Base-by-base conservation (phyloP, 805 yeast species). In the Teunomyces kruisii region DNA sequence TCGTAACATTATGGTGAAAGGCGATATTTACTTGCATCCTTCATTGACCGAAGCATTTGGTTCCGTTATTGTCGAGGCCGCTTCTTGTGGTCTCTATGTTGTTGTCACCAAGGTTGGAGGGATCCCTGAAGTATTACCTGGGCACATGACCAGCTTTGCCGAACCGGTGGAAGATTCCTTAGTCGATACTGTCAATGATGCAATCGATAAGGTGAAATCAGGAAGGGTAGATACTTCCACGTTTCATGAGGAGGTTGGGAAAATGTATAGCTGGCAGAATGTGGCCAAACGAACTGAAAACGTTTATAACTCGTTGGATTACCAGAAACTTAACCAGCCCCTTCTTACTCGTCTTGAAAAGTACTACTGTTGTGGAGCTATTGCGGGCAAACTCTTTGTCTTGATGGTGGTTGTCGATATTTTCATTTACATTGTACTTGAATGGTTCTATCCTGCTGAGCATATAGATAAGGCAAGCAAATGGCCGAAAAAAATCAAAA, bases 71-170 rank as follows among this genome's bases (percentile, higher is more conserved):
- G 96, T 94, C 0, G 99, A 94, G 61, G 99, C 99, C 0, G 99
- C 97, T 0, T 86, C 96, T 1, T 94, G 98, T 70, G 97, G 97
- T 0, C 64, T 94, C 30, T 74, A 88, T 14, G 96, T 94, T 2
- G 99, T 94, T 0, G 90, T 97, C 0, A 94, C 99, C 0, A 81
- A 83, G 46, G 99, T 94, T 0, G 99, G 99, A 9, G 99, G 99
- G 4, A 91, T 94, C 32, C 97, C 97, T 0, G 99, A 94, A 59
- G 98, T 94, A 3, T 66, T 94, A 31, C 99, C 99, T 0, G 75
- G 76, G 17, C 87, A 90, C 56, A 94, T 94, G 98, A 90, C 96
- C 1, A 85, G 86, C 1, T 94, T 87, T 64, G 91, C 98, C 0
- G 76, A 83, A 12, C 96, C 97, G 0, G 87, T 92, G 3, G 97